Base-by-base conservation (phyloP, 2,329 filamentous ascomycete species). In the Claviceps purpurea region DNA sequence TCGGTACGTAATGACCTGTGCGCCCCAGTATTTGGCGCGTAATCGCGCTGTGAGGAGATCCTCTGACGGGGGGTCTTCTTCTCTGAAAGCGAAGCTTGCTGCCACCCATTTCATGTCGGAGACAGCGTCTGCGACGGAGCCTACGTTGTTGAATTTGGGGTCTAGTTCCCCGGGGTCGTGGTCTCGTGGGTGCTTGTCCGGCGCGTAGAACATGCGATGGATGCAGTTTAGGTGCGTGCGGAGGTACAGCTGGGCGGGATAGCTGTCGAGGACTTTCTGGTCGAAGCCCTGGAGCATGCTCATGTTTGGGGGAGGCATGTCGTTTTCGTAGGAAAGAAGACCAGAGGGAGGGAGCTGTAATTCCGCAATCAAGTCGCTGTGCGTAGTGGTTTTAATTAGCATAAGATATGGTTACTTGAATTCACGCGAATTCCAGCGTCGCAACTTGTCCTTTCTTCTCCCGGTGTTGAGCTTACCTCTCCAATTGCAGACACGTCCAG, bases 21-120 rank as follows among this genome's bases (percentile, higher is more conserved):
- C 90, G 20, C 93, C 93, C 74, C 91, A 97, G 67, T 93, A 97
- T 66, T 98, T 97, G 14, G 87, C 93, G 43, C 91, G 83, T 55
- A 97, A 74, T 22, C 93, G 81, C 37, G 91, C 91, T 13, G 81
- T 75, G 16, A 96, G 81, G 54, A 97, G 89, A 48, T 95, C 82
- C 0, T 63, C 66, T 0, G 89, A 79, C 1, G 89, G 88, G 4
- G 75, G 74, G 51, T 95, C 87, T 2, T 74, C 67, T 54, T 89
- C 85, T 2, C 76, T 68, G 67, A 77, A 91, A 61, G 63, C 64
- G 60, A 77, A 81, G 51, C 68, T 68, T 1, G 63, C 63, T 0
- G 76, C 73, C 16, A 77, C 73, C 68, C 76, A 76, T 18, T 62
- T 57, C 61, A 70, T 70, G 10, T 65, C 62, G 7, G 66, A 75